phyloP scores from a whole-genome alignment of 495 filamentous ascomycete species.

The Evernia prunastri region DNA sequence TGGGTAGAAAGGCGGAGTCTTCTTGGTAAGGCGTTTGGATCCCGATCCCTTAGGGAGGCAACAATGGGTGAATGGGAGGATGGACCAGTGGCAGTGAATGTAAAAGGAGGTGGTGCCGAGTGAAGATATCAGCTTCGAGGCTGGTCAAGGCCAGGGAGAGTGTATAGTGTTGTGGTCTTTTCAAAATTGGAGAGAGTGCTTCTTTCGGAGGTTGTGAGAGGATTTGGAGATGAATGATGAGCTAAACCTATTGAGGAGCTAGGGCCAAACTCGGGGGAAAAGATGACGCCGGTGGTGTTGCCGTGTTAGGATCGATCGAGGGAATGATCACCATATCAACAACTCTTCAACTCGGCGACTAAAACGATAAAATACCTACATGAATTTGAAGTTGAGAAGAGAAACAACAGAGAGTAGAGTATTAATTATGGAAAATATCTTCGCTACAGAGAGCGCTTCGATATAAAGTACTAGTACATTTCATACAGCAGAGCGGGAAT shows the following conservation, averaged over 20 bases:
- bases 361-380: no score
- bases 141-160: background rate
- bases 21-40: conserved; percentile 11
- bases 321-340: no score
- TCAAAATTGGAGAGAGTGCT: background rate
- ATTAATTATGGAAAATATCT: no score
- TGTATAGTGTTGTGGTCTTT: background rate
- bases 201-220: conserved; percentile 7
- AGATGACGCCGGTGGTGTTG: conserved; percentile 18
- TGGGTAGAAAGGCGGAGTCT: conserved; percentile 20
- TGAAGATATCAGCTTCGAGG: background rate
- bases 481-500: background rate
- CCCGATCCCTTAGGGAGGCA: background rate
- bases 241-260: background rate
- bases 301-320: background rate
- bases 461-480: background rate
- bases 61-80: conserved; percentile 12
- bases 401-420: no score
- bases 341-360: background rate
- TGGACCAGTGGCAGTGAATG: background rate
- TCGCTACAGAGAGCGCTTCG: no score
- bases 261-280: conserved; percentile 8
- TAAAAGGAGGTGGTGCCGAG: background rate
- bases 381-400: no score
- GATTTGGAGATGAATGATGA: conserved; percentile 7